Percentiles rank a stretch among this genome's conserved stretches.
phyloP scores from a whole-genome alignment of 2,329 filamentous ascomycete genomes.

The Apiospora arundinis region DNA sequence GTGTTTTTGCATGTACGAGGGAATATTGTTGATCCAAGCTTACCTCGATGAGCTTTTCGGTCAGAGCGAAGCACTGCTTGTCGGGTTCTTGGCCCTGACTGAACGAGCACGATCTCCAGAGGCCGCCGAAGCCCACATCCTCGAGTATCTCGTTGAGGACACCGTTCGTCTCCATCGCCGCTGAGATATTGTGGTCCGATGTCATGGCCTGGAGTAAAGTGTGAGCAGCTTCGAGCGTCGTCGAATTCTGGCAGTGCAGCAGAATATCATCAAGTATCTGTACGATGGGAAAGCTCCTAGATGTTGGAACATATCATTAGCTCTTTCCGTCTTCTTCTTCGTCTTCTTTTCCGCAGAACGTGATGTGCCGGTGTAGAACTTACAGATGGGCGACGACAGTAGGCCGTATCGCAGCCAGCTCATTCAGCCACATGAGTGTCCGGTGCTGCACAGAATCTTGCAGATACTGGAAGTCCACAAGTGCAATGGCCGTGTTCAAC shows the following conservation, averaged over 20 bases:
- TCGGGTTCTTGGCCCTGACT: constrained; percentile 56
- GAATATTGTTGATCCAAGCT: constrained; percentile 31
- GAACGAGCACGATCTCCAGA: constrained; percentile 65
- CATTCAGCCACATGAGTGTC: constrained; percentile 64
- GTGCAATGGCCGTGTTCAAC: constrained; percentile 66
- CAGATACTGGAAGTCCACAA: constrained; percentile 70
- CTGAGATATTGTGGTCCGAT: constrained; percentile 57
- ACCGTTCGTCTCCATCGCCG: constrained; percentile 53
- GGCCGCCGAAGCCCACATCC: constrained; percentile 66
- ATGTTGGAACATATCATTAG: not conserved
- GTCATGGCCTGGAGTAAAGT: constrained; percentile 64
- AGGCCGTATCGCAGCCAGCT: constrained; percentile 60
- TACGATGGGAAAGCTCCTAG: constrained; percentile 62
- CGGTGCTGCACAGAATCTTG: constrained; percentile 68
- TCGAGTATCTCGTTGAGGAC: constrained; percentile 60
- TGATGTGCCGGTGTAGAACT: constrained; percentile 36
- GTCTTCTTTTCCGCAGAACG: not conserved
- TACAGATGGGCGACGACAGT: constrained; percentile 65
- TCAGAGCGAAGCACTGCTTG: constrained; percentile 59
- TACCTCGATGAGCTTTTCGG: constrained; percentile 68
- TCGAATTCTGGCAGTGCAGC: constrained; percentile 66
- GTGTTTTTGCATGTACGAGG: too few relatives aligned
- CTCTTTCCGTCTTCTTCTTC: not conserved
- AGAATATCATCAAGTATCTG: constrained; percentile 67
- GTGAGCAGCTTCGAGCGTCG: constrained; percentile 66